A percentile compares a stretch with the other conserved stretches of the same genome.
Conservation (phyloP, 1,284 basidiomycete species). For the Ceratobasidium sp. region DNA sequence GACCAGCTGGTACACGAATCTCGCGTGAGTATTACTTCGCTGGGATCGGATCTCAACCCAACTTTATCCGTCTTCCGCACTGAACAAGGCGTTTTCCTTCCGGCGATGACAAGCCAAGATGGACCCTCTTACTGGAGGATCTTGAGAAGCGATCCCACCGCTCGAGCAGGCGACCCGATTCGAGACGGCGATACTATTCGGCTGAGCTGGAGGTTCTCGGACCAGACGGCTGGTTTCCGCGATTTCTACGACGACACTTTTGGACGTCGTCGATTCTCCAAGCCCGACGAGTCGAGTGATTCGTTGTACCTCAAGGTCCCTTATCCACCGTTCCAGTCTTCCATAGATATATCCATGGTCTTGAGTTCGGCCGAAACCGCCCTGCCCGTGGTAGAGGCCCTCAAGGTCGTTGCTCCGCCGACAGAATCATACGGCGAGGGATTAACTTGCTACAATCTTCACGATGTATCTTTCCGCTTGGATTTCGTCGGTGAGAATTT, state of each 20-base stretch:
- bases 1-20: constrained; percentile 11
- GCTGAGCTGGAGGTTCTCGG: constrained; percentile 10
- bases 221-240: constrained; percentile 11
- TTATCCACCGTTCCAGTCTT: constrained; percentile 11
- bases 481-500: constrained; percentile 3
- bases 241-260: constrained; percentile 10
- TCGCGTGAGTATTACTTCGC: constrained; percentile 18
- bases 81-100: constrained; percentile 11
- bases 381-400: not conserved
- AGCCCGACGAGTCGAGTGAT: not conserved
- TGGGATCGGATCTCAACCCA: not conserved
- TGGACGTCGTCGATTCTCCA: constrained; percentile 8
- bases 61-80: constrained; percentile 16
- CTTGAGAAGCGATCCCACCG: constrained; percentile 3
- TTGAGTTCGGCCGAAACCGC: constrained; percentile 12
- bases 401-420: not conserved
- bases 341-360: constrained; percentile 3
- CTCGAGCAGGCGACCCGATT: constrained; percentile 12
- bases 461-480: constrained; percentile 3
- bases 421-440: not conserved
- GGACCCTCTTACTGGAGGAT: constrained; percentile 16
- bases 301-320: constrained; percentile 7
- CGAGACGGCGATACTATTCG: constrained; percentile 12
- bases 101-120: constrained; percentile 6
- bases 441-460: not conserved